Evolutionary conservation across 441 rosid genomes (phyloP), one percentile per base, ranked within the genome.

Genomic region (Corymbia citriodora): DNA sequence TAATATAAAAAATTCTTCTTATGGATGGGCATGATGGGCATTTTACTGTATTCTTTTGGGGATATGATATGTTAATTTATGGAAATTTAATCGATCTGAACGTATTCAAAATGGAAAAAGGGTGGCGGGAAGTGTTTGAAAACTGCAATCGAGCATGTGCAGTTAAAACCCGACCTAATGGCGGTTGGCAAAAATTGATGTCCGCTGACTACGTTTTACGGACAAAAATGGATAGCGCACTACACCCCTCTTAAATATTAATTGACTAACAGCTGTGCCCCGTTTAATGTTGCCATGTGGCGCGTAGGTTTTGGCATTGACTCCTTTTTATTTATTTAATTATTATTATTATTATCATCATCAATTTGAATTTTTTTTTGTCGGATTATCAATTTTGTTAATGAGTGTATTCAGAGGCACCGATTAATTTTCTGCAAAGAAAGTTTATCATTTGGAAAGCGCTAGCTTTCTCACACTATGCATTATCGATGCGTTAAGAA

Each of bases 381-480:
- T 40, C 45, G 45, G 45, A 40, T 40, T 40, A 40, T 21, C 11
- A 6, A 40, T 36, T 74, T 74, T 6, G 23, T 40, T 21, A 21
- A 11, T 4, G 13, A 21, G 29, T 40, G 29, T 40, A 45, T 12
- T 48, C 29, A 14, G 14, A 6, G 15, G 6, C 10, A 40, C 9
- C 2, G 16, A 16, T 40, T 6, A 23, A 74, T 74, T 40, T 36
- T 33, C 14, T 3, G 7, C 14, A 63, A 3, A 63, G n/a, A 63
- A 3, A 13, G 72, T 13, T 63, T 29, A 9, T 63, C 36, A 14
- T 63, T 29, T 29, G 9, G 18, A 63, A 29, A 63, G 9, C 0
- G 8, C 10, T 13, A 3, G 1, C 36, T 29, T 29, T 63, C 33
- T 63, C 9, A 1, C 0, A 9, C 2, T 29, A 29, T 63, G 33